phyloP scores from a whole-genome alignment of 2,329 filamentous ascomycete genomes.

The Orbilia javanica region DNA sequence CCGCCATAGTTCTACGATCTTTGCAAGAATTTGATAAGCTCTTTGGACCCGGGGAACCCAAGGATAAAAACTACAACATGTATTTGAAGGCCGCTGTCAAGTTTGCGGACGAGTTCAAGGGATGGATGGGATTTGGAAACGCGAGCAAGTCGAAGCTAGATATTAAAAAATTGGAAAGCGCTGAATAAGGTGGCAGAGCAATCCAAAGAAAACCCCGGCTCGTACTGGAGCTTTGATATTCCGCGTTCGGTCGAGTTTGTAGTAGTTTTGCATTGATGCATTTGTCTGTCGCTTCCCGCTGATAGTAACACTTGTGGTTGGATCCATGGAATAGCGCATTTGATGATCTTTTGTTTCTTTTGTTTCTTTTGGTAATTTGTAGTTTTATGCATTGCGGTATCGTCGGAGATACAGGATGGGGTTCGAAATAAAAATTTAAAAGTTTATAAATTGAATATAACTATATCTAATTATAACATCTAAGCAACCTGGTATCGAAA shows the following conservation, averaged over 20 bases:
- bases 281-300: neutral
- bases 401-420: neutral
- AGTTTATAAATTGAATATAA: neutral
- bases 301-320: neutral
- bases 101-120: constrained; percentile 67
- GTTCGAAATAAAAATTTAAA: neutral
- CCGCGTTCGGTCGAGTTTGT: neutral
- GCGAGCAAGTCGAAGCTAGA: constrained; percentile 9
- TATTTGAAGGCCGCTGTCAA: constrained; percentile 69
- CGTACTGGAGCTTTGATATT: neutral
- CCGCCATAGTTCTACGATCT: constrained; percentile 59
- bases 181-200: neutral
- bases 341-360: neutral
- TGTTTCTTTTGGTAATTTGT: neutral
- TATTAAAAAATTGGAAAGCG: neutral
- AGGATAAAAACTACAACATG: constrained; percentile 64
- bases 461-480: neutral
- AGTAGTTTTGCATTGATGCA: neutral
- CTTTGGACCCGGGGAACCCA: constrained; percentile 55
- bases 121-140: constrained; percentile 60
- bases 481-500: too few relatives aligned
- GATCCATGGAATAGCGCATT: neutral
- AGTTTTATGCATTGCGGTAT: neutral
- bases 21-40: constrained; percentile 60
- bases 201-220: too few relatives aligned